A percentile compares a stretch with the other conserved stretches of the same genome.
phyloP scores from a whole-genome alignment of 371 early-diverging fungal genomes.

The Rhizomucor pusillus region DNA sequence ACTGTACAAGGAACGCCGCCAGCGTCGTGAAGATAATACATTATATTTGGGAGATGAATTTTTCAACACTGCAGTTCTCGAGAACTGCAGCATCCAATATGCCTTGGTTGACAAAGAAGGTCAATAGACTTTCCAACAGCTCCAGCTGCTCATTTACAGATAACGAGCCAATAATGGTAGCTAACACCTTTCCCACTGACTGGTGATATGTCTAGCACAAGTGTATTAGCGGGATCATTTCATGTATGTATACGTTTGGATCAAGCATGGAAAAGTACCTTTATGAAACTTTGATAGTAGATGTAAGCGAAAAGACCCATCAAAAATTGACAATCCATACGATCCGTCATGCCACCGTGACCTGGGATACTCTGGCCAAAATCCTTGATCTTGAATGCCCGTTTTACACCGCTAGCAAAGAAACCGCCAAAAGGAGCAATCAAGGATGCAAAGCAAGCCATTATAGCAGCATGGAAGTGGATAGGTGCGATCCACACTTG shows the following conservation, averaged over 20 bases:
- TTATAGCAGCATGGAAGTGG: constrained; percentile 84
- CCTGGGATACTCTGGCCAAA: constrained; percentile 98
- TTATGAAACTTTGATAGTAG: constrained; percentile 89
- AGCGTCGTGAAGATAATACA: constrained; percentile 6
- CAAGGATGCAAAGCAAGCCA: constrained; percentile 94
- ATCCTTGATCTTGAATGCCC: constrained; percentile 98
- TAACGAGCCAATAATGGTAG: constrained; percentile 44
- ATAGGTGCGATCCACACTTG: constrained; percentile 70
- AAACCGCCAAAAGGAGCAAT: constrained; percentile 99
- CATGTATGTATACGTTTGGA: background rate
- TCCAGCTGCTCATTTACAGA: constrained; percentile 55
- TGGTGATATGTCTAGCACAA: constrained; percentile 34
- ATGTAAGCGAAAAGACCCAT: constrained; percentile 96
- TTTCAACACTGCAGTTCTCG: constrained; percentile 33
- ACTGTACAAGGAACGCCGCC: too few relatives aligned
- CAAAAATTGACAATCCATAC: constrained; percentile 98
- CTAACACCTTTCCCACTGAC: constrained; percentile 57
- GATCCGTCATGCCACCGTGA: constrained; percentile 98
- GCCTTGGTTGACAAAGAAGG: constrained; percentile 61
- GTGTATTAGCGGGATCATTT: background rate
- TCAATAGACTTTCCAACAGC: constrained; percentile 51
- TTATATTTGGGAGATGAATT: constrained; percentile 10
- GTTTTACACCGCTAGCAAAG: constrained; percentile 98
- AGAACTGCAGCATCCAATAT: constrained; percentile 40
- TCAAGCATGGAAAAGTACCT: constrained; percentile 31